Conservation (phyloP, 2,329 filamentous ascomycete genomes). For the Magnaporthiopsis poae region DNA sequence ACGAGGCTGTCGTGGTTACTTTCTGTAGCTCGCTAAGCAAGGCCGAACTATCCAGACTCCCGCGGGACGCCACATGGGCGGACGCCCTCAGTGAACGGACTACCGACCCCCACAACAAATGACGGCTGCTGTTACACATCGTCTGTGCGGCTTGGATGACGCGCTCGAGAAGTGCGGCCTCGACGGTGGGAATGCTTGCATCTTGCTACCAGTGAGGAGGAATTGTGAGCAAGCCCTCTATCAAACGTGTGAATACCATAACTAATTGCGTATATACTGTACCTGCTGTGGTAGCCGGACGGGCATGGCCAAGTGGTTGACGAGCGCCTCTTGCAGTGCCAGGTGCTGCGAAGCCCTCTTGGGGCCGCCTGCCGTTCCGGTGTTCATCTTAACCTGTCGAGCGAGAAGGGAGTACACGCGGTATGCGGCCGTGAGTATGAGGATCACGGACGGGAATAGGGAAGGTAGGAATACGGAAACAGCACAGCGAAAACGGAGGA, state of each 20-base stretch:
- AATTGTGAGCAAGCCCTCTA: too few relatives aligned
- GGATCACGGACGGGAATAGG: too few relatives aligned
- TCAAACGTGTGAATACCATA: too few relatives aligned
- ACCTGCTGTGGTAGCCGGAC: conserved; percentile 8
- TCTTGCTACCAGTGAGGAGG: background rate
- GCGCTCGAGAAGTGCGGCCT: conserved; percentile 1
- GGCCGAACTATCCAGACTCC: background rate
- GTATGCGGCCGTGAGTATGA: too few relatives aligned
- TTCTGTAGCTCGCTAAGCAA: background rate
- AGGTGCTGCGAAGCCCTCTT: background rate
- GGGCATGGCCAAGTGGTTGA: conserved; percentile 14
- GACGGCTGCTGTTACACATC: background rate
- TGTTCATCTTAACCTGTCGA: background rate
- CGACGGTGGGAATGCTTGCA: background rate
- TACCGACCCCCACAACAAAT: conserved; percentile 4
- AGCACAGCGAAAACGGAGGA: too few relatives aligned
- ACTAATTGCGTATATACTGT: too few relatives aligned
- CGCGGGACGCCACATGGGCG: background rate
- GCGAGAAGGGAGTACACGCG: too few relatives aligned
- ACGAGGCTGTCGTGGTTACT: background rate
- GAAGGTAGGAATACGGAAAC: too few relatives aligned
- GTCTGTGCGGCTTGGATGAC: conserved; percentile 4
- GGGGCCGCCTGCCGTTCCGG: background rate
- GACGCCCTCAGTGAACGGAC: background rate
- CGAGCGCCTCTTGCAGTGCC: conserved; percentile 22